Base-by-base conservation (phyloP, 129 eudicot species). In the Helianthus tuberosus region DNA sequence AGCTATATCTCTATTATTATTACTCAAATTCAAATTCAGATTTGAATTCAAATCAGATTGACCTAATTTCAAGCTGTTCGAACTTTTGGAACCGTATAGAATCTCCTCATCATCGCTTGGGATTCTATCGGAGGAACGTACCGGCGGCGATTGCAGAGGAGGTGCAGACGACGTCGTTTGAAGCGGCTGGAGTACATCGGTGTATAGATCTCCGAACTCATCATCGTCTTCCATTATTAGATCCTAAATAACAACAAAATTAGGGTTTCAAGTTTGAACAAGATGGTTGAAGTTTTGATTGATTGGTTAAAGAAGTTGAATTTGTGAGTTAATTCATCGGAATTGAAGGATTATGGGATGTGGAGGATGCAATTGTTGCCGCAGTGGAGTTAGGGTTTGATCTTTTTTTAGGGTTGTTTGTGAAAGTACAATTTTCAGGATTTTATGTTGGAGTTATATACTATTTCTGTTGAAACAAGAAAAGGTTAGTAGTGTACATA, bases 191-290 rank as follows among this genome's bases (percentile, higher is more conserved):
- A 90, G 91, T 8, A 94, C 96, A 60, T 94, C 99, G 41, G 99
- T 86, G 84, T 94, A 94, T 2, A 94, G 96, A 90, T 94, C 99
- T 76, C 99, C 99, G 91, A 94, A 94, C 81, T 94, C 99, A 62
- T 94, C 99, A 79, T 94, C 98, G 64, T 94, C 99, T 75, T 94
- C 99, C 99, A 94, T 88, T 58, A 47, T 88, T 58, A 47, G 72
- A 23, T 77, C 81, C 39, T 77, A 62, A 48, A 48, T 11, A 0
- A 73, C 60, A 50, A 12, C 51, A 23, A 20, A 20, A 35, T 62
- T 73, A 74, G 16, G 10, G 10, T 6, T 8, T 6, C 10, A 41
- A 8, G 2, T 41, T 49, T 77, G 46, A 69, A 69, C 1, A 50
- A 50, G 76, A 69, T 77, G 15, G 81, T 69, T 38, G n/a, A 17